Percentiles rank a stretch among this genome's conserved stretches.
Conservation (phyloP, 805 yeast genomes). For the Yarrowia sp. region DNA sequence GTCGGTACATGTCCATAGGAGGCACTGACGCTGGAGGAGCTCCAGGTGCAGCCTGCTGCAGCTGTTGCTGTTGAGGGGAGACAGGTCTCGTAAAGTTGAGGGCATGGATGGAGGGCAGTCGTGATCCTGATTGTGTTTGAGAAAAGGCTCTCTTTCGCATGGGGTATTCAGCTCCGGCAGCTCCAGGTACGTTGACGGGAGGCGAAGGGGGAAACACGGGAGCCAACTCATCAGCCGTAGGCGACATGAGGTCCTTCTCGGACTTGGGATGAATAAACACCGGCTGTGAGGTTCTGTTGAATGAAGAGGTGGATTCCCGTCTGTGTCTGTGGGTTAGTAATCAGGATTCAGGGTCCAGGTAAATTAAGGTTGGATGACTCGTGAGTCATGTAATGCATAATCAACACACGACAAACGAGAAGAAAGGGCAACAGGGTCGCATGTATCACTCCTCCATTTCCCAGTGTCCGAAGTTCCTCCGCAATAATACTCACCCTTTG, state of each 20-base stretch:
- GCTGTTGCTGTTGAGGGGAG: slow-evolving; percentile 15
- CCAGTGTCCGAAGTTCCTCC: neutral
- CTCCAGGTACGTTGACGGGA: neutral
- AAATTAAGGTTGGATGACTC: neutral
- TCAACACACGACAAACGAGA: neutral
- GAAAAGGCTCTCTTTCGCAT: slow-evolving; percentile 24
- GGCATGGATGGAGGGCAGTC: slow-evolving; percentile 21
- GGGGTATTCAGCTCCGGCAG: neutral
- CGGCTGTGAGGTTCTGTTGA: slow-evolving; percentile 7
- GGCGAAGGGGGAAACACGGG: slow-evolving; percentile 22
- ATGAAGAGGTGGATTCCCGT: slow-evolving; percentile 15
- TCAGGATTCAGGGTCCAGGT: neutral
- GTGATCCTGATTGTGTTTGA: neutral
- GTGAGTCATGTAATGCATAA: slow-evolving; percentile 5
- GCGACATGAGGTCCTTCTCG: slow-evolving; percentile 10
- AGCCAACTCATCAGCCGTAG: slow-evolving; percentile 6
- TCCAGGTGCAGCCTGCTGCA: slow-evolving; percentile 21
- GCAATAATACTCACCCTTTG: slow-evolving; percentile 40
- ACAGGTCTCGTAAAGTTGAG: slow-evolving; percentile 13
- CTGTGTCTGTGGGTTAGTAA: slow-evolving; percentile 16
- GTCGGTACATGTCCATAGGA: slow-evolving; percentile 24
- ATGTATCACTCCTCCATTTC: neutral
- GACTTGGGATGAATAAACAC: slow-evolving; percentile 22
- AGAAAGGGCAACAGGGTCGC: neutral
- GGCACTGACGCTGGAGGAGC: slow-evolving; percentile 2